Conservation (phyloP, 176 grass and related monocot genomes). For the Luzula sylvatica region DNA sequence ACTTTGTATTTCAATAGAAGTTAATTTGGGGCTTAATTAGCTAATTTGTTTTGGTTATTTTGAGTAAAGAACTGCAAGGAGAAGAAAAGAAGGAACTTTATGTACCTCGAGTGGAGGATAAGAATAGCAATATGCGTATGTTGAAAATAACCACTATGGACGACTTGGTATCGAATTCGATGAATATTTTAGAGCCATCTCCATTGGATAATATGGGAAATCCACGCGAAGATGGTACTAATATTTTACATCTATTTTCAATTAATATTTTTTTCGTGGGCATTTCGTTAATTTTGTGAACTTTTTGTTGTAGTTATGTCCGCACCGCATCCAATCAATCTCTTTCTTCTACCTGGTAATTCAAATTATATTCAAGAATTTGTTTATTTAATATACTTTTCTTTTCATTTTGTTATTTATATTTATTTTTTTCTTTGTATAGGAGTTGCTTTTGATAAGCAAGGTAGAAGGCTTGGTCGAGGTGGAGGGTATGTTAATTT, state of each 20-base stretch:
- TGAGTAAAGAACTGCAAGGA: no score
- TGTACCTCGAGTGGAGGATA: slow-evolving; percentile 89
- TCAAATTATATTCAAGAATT: background rate
- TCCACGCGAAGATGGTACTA: slow-evolving; percentile 64
- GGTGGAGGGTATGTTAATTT: slow-evolving; percentile 73
- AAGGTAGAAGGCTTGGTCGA: slow-evolving; percentile 72
- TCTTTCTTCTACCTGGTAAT: slow-evolving; percentile 74
- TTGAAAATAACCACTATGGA: slow-evolving; percentile 66
- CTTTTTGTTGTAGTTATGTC: slow-evolving; percentile 59
- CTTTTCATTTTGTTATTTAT: background rate
- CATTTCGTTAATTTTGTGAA: slow-evolving; percentile 5
- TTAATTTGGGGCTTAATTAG: no score
- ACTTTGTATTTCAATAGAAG: no score
- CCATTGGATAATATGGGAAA: slow-evolving; percentile 44
- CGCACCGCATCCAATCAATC: slow-evolving; percentile 53
- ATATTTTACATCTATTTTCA: slow-evolving; percentile 1
- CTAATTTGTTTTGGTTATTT: slow-evolving; percentile 27
- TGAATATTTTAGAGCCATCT: slow-evolving; percentile 91
- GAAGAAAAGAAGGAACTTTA: slow-evolving; percentile 54
- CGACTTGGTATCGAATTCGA: slow-evolving; percentile 78
- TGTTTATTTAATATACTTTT: background rate
- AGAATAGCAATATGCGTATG: slow-evolving; percentile 92
- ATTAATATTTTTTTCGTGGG: background rate
- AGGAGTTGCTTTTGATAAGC: slow-evolving; percentile 91
- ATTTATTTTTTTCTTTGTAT: slow-evolving; percentile 17